Evolutionary conservation across 2,329 filamentous ascomycete species (phyloP).

Genomic region (Beauveria varroae): DNA sequence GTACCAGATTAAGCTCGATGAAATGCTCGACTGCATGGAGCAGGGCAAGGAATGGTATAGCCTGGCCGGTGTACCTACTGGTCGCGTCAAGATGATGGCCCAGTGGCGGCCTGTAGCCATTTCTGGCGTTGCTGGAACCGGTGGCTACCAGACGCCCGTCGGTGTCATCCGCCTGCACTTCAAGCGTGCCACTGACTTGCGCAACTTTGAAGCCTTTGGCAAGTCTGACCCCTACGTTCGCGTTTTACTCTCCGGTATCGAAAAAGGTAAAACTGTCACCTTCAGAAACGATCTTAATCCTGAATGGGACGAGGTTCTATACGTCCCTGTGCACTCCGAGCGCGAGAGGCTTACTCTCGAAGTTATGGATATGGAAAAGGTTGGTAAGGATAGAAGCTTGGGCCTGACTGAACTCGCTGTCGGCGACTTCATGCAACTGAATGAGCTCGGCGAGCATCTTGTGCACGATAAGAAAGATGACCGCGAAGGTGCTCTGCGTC

Average conservation of each 20-base stretch:
- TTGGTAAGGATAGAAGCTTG: slow-evolving; percentile 84
- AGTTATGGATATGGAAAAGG: slow-evolving; percentile 92
- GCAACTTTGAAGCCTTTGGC: slow-evolving; percentile 90
- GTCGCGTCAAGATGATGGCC: slow-evolving; percentile 81
- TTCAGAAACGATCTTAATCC: slow-evolving; percentile 95
- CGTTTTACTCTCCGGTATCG: slow-evolving; percentile 80
- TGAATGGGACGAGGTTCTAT: slow-evolving; percentile 92
- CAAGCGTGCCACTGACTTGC: slow-evolving; percentile 70
- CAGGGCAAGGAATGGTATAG: slow-evolving; percentile 98
- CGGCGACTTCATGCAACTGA: slow-evolving; percentile 71
- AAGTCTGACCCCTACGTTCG: slow-evolving; percentile 95
- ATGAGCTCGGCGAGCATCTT: slow-evolving; percentile 72
- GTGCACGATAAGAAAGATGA: slow-evolving; percentile 68
- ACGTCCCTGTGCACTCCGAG: slow-evolving; percentile 78
- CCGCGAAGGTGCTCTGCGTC: slow-evolving; percentile 59
- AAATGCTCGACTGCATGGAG: slow-evolving; percentile 82
- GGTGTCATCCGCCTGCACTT: slow-evolving; percentile 95
- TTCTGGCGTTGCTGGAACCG: slow-evolving; percentile 69
- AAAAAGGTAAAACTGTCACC: slow-evolving; percentile 87
- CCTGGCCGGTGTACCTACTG: slow-evolving; percentile 69
- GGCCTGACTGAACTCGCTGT: slow-evolving; percentile 72
- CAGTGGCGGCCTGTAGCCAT: slow-evolving; percentile 95
- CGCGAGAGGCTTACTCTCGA: slow-evolving; percentile 83
- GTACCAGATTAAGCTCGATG: slow-evolving; percentile 92
- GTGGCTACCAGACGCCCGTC: slow-evolving; percentile 87